Percentiles rank a stretch among this genome's conserved stretches.
Evolutionary conservation across 2,329 filamentous ascomycete genomes (phyloP).

Genomic region (Rugonectria rugulosa): DNA sequence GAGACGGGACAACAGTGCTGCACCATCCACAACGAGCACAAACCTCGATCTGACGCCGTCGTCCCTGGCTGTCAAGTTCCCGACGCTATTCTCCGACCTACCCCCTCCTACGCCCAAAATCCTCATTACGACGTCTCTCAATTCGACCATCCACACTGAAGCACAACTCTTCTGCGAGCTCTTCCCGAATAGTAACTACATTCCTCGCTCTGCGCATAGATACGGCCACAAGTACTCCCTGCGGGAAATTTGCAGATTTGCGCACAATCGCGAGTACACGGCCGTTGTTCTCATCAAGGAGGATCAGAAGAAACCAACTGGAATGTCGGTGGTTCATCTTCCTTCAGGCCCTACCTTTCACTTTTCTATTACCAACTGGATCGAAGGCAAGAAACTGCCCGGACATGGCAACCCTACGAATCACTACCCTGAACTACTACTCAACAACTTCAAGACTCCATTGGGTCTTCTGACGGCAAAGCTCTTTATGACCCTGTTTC

Average conservation of each 20-base stretch:
- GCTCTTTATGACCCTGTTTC: conserved; percentile 70
- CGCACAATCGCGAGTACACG: conserved; percentile 82
- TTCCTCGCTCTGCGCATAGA: conserved; percentile 83
- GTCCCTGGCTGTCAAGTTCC: conserved; percentile 67
- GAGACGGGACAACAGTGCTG: conserved; percentile 57
- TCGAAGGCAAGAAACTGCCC: conserved; percentile 85
- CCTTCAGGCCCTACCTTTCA: conserved; percentile 90
- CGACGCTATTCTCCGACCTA: conserved; percentile 66
- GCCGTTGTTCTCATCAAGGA: conserved; percentile 86
- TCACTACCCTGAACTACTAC: conserved; percentile 87
- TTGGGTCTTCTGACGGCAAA: conserved; percentile 88
- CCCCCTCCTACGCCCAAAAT: conserved; percentile 77
- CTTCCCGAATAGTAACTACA: conserved; percentile 88
- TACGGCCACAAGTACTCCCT: conserved; percentile 92
- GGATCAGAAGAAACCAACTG: conserved; percentile 84
- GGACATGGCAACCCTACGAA: conserved; percentile 89
- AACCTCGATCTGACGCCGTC: conserved; percentile 70
- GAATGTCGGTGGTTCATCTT: conserved; percentile 83
- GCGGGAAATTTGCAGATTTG: conserved; percentile 88
- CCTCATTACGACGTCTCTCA: conserved; percentile 88
- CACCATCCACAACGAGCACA: conserved; percentile 68
- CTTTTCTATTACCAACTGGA: conserved; percentile 89
- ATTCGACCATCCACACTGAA: conserved; percentile 86
- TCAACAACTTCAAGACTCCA: conserved; percentile 95
- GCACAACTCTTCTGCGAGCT: conserved; percentile 79